Evolutionary conservation across 2,329 filamentous ascomycete species (phyloP), one percentile per base, ranked within the genome.

Genomic region (Sclerotinia trifoliorum): DNA sequence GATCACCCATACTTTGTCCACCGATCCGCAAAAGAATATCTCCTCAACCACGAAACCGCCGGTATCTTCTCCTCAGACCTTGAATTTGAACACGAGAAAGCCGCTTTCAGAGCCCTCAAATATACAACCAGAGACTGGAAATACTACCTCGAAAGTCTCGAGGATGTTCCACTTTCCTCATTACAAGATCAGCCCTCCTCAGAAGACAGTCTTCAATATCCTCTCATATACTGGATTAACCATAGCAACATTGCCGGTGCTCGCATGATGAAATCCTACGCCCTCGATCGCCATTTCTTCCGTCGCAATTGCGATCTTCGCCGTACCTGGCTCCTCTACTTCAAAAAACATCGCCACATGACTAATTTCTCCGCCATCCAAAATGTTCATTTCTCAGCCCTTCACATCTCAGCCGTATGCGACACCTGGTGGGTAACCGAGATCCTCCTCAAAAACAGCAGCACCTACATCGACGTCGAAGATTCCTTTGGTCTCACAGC

Each of bases 301-400:
- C 60, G 66, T 44, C 58, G 66, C 35, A 68, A 68, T 24, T 52
- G 58, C 42, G 66, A 68, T 49, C 49, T 68, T 3, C 66, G 66
- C 35, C 49, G 60, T 6, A 65, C 66, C n/a, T 68, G 66, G 66
- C 60, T 68, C 10, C 61, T 68, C 15, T 64, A 68, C 60, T 68
- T 68, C 42, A 64, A 68, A 32, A 68, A 68, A 42, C 66, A 68
- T 42, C 66, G 66, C 60, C 60, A 64, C 66, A 56, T 68, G 51
- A 64, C 66, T 17, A 68, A 68, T n/a, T 65, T 68, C 60, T 68
- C 66, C 32, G 58, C 66, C 51, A 68, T 68, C n/a, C 66, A 68
- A 56, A 64, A 64, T 24, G 42, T 64, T 6, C 49, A 68, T 19
- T 68, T 68, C 66, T 55, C 60, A 11, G 66, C 66, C 35, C 60